Conservation (phyloP, 2,329 filamentous ascomycete species). For the Alternaria viburni region DNA sequence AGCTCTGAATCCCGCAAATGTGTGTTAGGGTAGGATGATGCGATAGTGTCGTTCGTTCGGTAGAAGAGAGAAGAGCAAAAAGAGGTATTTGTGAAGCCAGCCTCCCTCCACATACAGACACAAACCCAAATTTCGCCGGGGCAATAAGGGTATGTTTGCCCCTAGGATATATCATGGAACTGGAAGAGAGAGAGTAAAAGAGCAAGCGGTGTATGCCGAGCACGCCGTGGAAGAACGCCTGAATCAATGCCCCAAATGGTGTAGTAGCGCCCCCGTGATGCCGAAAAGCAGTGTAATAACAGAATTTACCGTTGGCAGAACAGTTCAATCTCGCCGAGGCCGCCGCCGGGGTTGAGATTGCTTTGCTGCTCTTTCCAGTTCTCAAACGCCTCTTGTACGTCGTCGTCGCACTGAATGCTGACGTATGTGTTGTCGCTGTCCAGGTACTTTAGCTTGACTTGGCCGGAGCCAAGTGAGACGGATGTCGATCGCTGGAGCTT, state of each 20-base stretch:
- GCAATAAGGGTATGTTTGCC: background rate
- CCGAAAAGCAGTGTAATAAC: background rate
- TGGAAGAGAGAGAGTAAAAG: background rate
- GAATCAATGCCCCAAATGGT: slow-evolving; percentile 2
- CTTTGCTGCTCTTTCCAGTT: slow-evolving; percentile 84
- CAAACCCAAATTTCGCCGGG: background rate
- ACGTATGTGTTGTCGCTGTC: slow-evolving; percentile 89
- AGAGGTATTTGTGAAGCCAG: background rate
- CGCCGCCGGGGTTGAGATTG: slow-evolving; percentile 63
- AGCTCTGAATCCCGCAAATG: background rate
- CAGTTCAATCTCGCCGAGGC: slow-evolving; percentile 83
- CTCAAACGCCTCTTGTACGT: slow-evolving; percentile 93
- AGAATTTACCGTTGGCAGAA: slow-evolving; percentile 45
- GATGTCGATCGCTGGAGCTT: slow-evolving; percentile 88
- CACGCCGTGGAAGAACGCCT: slow-evolving; percentile 3
- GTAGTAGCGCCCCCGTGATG: background rate
- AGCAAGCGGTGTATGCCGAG: background rate
- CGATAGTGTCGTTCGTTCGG: background rate
- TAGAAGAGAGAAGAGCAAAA: background rate
- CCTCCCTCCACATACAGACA: background rate
- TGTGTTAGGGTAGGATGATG: background rate
- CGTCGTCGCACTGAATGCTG: slow-evolving; percentile 92
- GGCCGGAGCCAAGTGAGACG: slow-evolving; percentile 80
- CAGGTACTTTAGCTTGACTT: slow-evolving; percentile 85
- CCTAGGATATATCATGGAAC: background rate